A percentile compares a stretch with the other conserved stretches of the same genome.
phyloP scores from a whole-genome alignment of 2,329 filamentous ascomycete species.

The Penicillium freii region DNA sequence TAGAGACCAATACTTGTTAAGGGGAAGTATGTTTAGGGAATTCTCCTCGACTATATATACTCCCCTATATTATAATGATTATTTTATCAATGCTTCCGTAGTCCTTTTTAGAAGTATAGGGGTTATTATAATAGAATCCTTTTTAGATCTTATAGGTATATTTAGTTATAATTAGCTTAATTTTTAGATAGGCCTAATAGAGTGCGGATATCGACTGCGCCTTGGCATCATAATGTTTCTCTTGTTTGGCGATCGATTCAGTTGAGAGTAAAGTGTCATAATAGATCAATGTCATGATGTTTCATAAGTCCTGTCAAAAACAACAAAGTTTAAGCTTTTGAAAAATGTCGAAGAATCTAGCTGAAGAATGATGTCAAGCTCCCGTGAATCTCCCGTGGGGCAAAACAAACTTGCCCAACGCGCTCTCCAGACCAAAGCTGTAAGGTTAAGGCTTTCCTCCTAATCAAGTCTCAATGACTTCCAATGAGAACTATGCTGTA shows the following conservation, averaged over 20 bases:
- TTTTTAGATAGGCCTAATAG: background rate
- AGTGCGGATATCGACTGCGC: conserved; percentile 57
- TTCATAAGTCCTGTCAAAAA: background rate
- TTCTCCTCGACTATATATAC: too few relatives aligned
- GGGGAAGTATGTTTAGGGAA: too few relatives aligned
- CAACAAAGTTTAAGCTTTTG: background rate
- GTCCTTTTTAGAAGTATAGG: too few relatives aligned
- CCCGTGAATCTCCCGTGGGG: conserved; percentile 16
- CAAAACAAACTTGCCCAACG: background rate
- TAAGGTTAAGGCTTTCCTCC: background rate
- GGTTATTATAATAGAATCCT: too few relatives aligned
- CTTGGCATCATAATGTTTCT: conserved; percentile 57
- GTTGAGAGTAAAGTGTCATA: conserved; percentile 75
- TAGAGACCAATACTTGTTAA: too few relatives aligned
- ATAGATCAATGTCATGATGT: conserved; percentile 59
- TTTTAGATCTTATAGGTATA: too few relatives aligned
- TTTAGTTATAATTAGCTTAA: too few relatives aligned
- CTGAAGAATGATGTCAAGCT: conserved; percentile 19
- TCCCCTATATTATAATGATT: too few relatives aligned
- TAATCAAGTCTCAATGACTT: conserved; percentile 21
- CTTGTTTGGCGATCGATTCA: conserved; percentile 61
- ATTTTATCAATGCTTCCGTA: too few relatives aligned
- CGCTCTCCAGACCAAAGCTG: background rate
- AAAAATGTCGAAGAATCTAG: conserved; percentile 1
- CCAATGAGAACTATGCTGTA: conserved; percentile 58